These are phyloP conservation scores for Tarenaya hassleriana DNA, from an alignment of 345 rosid genomes.

Conservation along the genomic window DNA sequence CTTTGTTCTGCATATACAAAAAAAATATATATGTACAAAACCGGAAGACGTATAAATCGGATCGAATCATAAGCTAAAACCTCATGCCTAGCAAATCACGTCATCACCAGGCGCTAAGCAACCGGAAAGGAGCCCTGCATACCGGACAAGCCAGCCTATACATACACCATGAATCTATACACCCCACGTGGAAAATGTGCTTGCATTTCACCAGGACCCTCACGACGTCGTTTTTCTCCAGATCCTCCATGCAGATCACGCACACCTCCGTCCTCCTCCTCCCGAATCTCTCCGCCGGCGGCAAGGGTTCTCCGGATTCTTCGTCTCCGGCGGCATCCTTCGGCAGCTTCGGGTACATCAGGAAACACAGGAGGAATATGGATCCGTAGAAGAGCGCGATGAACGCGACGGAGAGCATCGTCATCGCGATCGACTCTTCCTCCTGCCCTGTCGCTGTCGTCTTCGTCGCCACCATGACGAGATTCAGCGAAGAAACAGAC, in stretches of 20 bases:
- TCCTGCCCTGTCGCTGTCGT: too few species aligned
- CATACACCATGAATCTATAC: constrained; percentile 22
- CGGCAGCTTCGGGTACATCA: constrained; percentile 14
- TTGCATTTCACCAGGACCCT: constrained; percentile 17
- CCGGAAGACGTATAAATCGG: too few species aligned
- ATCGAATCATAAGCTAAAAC: too few species aligned
- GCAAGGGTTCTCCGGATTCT: constrained; percentile 16
- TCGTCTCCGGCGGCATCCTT: constrained; percentile 14
- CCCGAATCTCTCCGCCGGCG: constrained; percentile 11
- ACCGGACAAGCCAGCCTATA: constrained; percentile 14
- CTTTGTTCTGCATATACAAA: too few species aligned
- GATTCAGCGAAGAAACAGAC: constrained; percentile 12
- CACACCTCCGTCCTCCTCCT: constrained; percentile 18
- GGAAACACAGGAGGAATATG: constrained; percentile 7
- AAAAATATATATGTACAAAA: too few species aligned
- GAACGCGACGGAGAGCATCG: not conserved
- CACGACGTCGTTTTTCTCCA: not conserved
- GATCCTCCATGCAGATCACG: constrained; percentile 20
- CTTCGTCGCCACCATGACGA: too few species aligned
- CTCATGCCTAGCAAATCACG: constrained; percentile 37
- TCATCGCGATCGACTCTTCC: constrained; percentile 5
- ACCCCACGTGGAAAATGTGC: constrained; percentile 18
- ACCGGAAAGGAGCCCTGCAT: constrained; percentile 21
- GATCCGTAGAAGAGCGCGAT: constrained; percentile 12
- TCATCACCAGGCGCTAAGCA: not conserved